A percentile compares a stretch with the other conserved stretches of the same genome.
These are phyloP conservation scores for Cytospora paraplurivora DNA, from an alignment of 2,329 filamentous ascomycete species.

Conservation along the genomic window DNA sequence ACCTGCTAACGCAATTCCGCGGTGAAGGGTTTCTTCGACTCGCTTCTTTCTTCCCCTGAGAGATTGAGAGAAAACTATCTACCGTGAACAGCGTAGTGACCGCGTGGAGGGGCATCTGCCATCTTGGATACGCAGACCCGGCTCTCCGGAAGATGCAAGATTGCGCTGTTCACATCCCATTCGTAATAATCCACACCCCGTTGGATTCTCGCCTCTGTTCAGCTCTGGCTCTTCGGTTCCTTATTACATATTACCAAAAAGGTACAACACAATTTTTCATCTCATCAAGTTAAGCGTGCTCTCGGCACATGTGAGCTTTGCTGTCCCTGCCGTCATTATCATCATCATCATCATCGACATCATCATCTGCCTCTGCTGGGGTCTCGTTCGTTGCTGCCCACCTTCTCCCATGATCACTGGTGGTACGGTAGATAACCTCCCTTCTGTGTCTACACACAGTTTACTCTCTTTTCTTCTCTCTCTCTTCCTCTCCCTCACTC, in stretches of 20 bases:
- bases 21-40: not conserved
- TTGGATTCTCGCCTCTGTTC: not conserved
- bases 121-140: not conserved
- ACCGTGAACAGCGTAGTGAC: no score
- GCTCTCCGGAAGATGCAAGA: slow-evolving; percentile 1
- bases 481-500: not conserved
- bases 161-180: not conserved
- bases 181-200: not conserved
- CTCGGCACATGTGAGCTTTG: slow-evolving; percentile 16
- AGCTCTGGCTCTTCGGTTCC: not conserved
- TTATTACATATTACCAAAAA: not conserved
- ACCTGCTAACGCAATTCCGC: slow-evolving; percentile 8
- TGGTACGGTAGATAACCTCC: no score
- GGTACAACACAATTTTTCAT: not conserved
- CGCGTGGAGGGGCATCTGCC: no score
- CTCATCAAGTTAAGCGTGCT: slow-evolving; percentile 25
- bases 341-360: not conserved
- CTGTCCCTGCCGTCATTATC: not conserved
- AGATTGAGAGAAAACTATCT: not conserved
- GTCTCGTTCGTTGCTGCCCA: not conserved
- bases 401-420: not conserved
- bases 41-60: not conserved
- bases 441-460: no score
- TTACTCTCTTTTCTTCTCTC: not conserved
- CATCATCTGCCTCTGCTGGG: not conserved